Evolutionary conservation across 805 yeast genomes (phyloP), one percentile per base, ranked within the genome.

Genomic region (Candida palmyrensis): DNA sequence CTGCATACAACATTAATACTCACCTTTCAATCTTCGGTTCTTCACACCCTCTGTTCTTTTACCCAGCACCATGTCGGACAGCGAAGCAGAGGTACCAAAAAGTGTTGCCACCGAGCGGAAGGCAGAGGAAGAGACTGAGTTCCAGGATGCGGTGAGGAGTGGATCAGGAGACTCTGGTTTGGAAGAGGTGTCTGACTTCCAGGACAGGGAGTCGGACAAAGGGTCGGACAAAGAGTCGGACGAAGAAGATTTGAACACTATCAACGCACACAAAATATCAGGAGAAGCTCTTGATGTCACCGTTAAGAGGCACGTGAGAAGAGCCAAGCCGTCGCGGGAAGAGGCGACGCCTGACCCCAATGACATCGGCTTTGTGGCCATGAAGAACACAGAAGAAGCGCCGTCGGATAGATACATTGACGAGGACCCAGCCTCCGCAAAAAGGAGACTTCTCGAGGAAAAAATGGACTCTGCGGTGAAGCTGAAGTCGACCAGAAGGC

Each of bases 361-460:
- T 11, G 40, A 31, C 18, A 44, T 38, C 20, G 44, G 39, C 6
- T 42, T 43, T 30, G 44, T 38, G 18, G 39, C 43, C 6, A 26
- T 33, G 22, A 19, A 16, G 15, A 24, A 24, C 12, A 13, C 18
- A 7, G 30, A 35, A 17, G 34, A 36, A 21, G 43, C 38, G 13
- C 35, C 31, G 18, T 34, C 35, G 16, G 32, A 34, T 3, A 47
- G 44, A 25, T 53, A 43, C 37, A 29, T 42, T 23, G 51, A 54
- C 40, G 60, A 62, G 40, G 68, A 63, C 41, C 67, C 70, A 12
- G 50, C 48, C 12, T 33, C 51, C 10, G 47, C 80, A 36, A 78
- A 72, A 51, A 78, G 95, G 51, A 73, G 87, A 42, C 78, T 75
- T 42, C 70, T 92, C 42, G 97, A 92, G 57, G 90, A 78, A 38